Evolutionary conservation across 768 basidiomycete species (phyloP).

Genomic region (Lentinula lateritia): DNA sequence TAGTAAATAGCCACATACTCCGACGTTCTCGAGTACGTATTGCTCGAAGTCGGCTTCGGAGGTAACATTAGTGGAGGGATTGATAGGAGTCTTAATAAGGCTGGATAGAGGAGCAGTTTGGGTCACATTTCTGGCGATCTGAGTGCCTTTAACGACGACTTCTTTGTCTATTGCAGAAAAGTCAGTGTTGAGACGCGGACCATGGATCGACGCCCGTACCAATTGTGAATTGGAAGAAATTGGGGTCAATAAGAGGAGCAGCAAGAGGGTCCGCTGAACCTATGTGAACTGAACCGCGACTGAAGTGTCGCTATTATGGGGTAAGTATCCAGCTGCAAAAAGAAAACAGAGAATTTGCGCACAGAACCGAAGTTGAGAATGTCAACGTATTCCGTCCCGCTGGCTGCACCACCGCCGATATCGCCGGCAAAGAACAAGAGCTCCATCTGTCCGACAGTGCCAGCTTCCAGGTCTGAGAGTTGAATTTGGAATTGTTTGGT

Average conservation of each 20-base stretch:
- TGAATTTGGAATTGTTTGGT: background rate
- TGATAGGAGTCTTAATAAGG: background rate
- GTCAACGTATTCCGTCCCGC: background rate
- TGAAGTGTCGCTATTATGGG: background rate
- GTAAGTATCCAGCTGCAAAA: background rate
- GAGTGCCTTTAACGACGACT: background rate
- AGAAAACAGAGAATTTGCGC: background rate
- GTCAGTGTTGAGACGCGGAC: background rate
- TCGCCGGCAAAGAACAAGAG: background rate
- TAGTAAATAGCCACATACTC: background rate
- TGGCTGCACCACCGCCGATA: background rate
- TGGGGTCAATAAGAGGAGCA: conserved; percentile 17
- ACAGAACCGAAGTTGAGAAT: conserved; percentile 2
- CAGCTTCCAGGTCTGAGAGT: background rate
- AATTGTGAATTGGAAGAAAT: conserved; percentile 18
- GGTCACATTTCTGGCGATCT: background rate
- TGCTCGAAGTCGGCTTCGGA: background rate
- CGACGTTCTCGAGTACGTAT: background rate
- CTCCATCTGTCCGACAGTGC: conserved; percentile 1
- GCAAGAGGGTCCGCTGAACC: conserved; percentile 14
- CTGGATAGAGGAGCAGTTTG: background rate
- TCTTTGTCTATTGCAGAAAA: background rate
- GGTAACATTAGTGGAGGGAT: background rate
- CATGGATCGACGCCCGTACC: conserved; percentile 9
- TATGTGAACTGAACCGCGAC: conserved; percentile 10